Evolutionary conservation across 352 stramenopile genomes (phyloP), one percentile per base, ranked within the genome.

Genomic region (Aphanomyces invadans): DNA sequence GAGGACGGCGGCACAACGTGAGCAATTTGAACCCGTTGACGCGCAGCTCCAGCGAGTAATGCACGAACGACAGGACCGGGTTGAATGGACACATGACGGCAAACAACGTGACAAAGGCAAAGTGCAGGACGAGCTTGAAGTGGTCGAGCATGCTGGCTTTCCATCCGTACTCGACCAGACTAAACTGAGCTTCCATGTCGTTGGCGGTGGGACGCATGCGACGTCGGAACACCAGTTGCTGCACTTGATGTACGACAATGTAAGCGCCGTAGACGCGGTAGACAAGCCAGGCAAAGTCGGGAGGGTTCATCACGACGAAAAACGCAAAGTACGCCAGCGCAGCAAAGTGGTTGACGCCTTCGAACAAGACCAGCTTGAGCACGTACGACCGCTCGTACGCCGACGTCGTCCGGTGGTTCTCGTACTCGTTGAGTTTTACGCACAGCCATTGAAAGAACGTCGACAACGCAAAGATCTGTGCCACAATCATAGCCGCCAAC

Each of bases 321-420:
- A 95, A 95, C 10, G 86, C 86, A 21, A 92, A 74, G 74, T 92
- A 92, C 68, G 89, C 86, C 25, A 90, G 65, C 73, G 71, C 81
- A 0, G 80, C 73, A 65, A 89, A 92, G 69, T 76, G 87, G 75
- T 90, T 92, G 44, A 89, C 79, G 51, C 89, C 86, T 68, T 88
- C 80, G 73, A 92, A 89, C 0, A 90, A 44, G 59, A 92, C 87
- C 17, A 81, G 86, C 67, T 90, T 89, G 65, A 68, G 76, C 65
- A 92, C 88, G 64, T 89, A 66, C 60, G 96, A 79, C 61, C 97
- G 93, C 70, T 98, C 84, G 75, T 95, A 98, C 71, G 98, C 87
- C 1, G 93, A 96, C 71, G 98, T 93, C 0, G 96, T 99, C 62
- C 91, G 82, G 71, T 99, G 96, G 76, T 98, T 99, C 70, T 99